Evolutionary conservation across 2,329 filamentous ascomycete genomes (phyloP).

Genomic region (Colletotrichum sp.): DNA sequence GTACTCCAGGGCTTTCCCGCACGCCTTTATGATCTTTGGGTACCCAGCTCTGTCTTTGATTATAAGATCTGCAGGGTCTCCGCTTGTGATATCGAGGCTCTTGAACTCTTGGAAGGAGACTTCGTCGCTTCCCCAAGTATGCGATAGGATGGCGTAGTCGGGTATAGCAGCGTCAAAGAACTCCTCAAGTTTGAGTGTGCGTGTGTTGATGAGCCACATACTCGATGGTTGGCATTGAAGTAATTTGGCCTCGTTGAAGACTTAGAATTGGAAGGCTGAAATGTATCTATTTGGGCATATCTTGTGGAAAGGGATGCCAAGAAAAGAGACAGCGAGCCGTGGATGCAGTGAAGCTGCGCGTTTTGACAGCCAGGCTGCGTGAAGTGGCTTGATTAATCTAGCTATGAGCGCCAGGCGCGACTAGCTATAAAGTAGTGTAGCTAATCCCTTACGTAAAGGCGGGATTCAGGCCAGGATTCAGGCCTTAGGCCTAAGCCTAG

Average conservation of each 20-base stretch:
- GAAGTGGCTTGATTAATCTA: no score
- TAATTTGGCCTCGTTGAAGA: neutral
- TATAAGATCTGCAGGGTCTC: neutral
- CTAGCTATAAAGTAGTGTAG: no score
- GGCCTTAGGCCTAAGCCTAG: no score
- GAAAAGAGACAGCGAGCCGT: neutral
- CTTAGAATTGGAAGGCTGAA: neutral
- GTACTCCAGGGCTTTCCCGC: neutral
- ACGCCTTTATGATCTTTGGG: neutral
- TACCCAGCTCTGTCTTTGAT: neutral
- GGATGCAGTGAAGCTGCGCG: neutral
- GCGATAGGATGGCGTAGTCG: neutral
- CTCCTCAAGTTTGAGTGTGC: neutral
- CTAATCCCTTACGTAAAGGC: no score
- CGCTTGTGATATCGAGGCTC: neutral
- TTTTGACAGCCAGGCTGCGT: no score
- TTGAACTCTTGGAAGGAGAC: neutral
- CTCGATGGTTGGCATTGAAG: rapidly evolving
- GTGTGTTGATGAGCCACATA: neutral
- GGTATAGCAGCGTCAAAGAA: neutral
- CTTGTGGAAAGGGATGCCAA: neutral
- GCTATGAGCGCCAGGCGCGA: no score
- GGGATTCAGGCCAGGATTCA: no score
- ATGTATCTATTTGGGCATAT: neutral
- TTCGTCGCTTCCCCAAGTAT: neutral